Evolutionary conservation across 2,329 filamentous ascomycete species (phyloP), one percentile per base, ranked within the genome.

Genomic region (Ceratocystis cubensis): DNA sequence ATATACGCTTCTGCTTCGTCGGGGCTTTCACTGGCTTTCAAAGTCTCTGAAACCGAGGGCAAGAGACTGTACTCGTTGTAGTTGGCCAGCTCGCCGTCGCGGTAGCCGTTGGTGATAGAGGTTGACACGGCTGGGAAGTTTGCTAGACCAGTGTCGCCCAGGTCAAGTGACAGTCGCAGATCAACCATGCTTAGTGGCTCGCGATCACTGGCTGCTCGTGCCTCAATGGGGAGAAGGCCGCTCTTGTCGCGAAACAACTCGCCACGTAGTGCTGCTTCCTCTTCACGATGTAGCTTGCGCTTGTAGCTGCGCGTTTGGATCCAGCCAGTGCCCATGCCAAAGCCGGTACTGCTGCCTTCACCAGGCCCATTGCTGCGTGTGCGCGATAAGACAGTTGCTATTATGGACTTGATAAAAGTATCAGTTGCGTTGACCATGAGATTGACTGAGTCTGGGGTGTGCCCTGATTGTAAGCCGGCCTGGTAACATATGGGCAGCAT

Each of bases 241-340:
- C 83, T 87, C 68, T 88, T 87, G 67, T 91, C 89, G 70, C 89
- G 82, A 20, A 82, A 79, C 1, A 95, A 74, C 71, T 92, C 88
- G 3, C 91, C 91, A n/a, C 84, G 81, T 50, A 85, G 81, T 30
- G 84, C 85, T 0, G 84, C 82, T 56, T 87, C 82, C 73, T 96
- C 91, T 74, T 96, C 92, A 61, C 80, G 79, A 65, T 85, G 84
- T 10, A 96, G 80, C 73, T 90, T 88, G 67, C 83, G 81, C 69
- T 84, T 85, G 75, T 93, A 96, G 67, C 84, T 86, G 70, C 87
- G 83, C 1, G 91, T 96, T 74, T 91, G 87, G 67, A 96, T 84
- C 79, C 88, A 89, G 45, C 81, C 81, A 53, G 83, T 83, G 53
- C 85, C 86, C 44, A 84, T 80, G 2, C 87, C 87, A 66, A 85